Evolutionary conservation across 1,139 yeast species (phyloP).

Genomic region (Pichia norvegensis): DNA sequence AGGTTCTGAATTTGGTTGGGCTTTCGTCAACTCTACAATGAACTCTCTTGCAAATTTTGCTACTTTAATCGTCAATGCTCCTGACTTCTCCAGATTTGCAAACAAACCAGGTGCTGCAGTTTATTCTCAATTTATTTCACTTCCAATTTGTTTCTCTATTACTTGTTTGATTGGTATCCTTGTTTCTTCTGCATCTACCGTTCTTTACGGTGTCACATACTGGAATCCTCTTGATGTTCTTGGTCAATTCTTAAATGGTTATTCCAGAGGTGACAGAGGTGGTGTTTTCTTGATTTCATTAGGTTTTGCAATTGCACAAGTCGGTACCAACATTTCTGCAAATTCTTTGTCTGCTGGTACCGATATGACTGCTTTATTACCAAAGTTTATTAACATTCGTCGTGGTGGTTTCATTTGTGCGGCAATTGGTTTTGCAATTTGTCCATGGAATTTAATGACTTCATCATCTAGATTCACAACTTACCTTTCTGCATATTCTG

Average conservation of each 20-base stretch:
- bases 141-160: conserved; percentile 70
- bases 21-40: conserved; percentile 71
- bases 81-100: conserved; percentile 85
- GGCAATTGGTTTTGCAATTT: conserved; percentile 61
- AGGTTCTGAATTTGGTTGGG: conserved; percentile 72
- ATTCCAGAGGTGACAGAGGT: conserved; percentile 66
- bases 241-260: conserved; percentile 51
- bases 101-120: conserved; percentile 41
- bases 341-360: conserved; percentile 88
- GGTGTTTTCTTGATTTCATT: conserved; percentile 77
- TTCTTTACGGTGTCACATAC: conserved; percentile 58
- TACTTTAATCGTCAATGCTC: conserved; percentile 77
- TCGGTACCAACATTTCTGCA: conserved; percentile 89
- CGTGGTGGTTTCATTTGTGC: conserved; percentile 83
- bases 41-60: conserved; percentile 80
- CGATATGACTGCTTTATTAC: conserved; percentile 78
- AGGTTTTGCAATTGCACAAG: conserved; percentile 76
- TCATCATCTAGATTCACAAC: conserved; percentile 74
- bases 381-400: conserved; percentile 72
- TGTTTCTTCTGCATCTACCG: conserved; percentile 73
- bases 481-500: conserved; percentile 77
- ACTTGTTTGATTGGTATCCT: conserved; percentile 83
- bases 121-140: conserved; percentile 51
- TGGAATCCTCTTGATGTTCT: conserved; percentile 87
- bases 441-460: conserved; percentile 83